phyloP scores from a whole-genome alignment of 345 rosid genomes.

The Hypericum androsaemum region DNA sequence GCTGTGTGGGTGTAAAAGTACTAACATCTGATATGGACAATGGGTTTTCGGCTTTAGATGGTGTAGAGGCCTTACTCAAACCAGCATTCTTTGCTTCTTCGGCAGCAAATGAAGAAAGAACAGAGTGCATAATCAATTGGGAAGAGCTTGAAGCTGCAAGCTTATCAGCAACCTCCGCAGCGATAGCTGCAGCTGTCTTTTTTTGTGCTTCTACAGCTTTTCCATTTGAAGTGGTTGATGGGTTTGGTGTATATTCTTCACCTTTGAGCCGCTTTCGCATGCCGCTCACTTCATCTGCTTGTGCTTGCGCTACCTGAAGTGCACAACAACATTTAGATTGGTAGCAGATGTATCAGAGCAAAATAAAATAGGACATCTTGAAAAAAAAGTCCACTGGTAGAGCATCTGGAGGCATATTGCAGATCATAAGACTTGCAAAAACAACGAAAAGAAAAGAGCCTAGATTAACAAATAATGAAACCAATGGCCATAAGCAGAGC shows the following conservation, averaged over 20 bases:
- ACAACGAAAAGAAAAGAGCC: no score
- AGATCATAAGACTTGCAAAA: no score
- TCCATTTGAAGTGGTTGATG: constrained; percentile 22
- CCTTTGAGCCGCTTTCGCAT: constrained; percentile 57
- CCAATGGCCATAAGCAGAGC: no score
- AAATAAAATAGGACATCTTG: neutral
- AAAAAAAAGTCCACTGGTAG: no score
- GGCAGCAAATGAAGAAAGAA: constrained; percentile 85
- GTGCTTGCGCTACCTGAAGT: constrained; percentile 71
- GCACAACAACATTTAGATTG: neutral
- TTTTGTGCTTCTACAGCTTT: constrained; percentile 44
- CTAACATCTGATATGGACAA: constrained; percentile 35
- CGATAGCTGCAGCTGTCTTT: constrained; percentile 77
- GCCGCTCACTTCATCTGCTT: constrained; percentile 53
- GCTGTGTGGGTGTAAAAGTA: constrained; percentile 31
- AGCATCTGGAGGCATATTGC: no score
- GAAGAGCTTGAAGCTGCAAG: constrained; percentile 85
- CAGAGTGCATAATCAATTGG: constrained; percentile 85
- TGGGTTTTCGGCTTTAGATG: constrained; percentile 35
- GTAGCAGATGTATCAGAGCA: neutral
- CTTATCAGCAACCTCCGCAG: constrained; percentile 93
- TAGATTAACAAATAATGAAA: no score
- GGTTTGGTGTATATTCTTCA: constrained; percentile 38
- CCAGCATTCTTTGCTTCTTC: constrained; percentile 71
- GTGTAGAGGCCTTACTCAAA: constrained; percentile 23